Conservation (phyloP, 2,329 filamentous ascomycete genomes). For the Diaporthe ilicicola region DNA sequence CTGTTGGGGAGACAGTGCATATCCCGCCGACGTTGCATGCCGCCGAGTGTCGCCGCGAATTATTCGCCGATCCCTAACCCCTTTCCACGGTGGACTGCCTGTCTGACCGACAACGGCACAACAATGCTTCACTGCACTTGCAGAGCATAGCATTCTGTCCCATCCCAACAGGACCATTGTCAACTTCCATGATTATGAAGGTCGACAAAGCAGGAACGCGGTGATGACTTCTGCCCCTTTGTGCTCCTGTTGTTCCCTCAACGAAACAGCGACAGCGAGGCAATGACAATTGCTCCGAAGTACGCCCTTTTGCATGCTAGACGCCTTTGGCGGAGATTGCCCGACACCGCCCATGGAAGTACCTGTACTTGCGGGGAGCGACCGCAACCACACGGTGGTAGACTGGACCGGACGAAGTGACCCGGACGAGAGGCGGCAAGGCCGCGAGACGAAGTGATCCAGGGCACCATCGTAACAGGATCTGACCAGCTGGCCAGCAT, state of each 20-base stretch:
- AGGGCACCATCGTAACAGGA: not conserved
- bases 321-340: constrained; percentile 22
- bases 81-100: constrained; percentile 10
- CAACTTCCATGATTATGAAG: not conserved
- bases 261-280: not conserved
- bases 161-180: not conserved
- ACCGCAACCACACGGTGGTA: not conserved
- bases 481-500: not conserved
- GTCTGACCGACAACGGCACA: not conserved
- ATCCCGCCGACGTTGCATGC: constrained; percentile 21
- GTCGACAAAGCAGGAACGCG: not conserved
- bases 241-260: not conserved
- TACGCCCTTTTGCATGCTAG: not conserved
- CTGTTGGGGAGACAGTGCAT: constrained; percentile 6
- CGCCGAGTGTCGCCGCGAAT: constrained; percentile 16
- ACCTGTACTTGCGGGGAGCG: constrained; percentile 22
- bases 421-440: not conserved
- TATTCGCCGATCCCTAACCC: constrained; percentile 27
- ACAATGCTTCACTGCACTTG: not conserved
- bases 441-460: constrained; percentile 5
- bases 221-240: not conserved
- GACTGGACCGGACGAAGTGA: constrained; percentile 16
- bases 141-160: not conserved
- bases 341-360: constrained; percentile 22
- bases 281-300: not conserved